A percentile compares a stretch with the other conserved stretches of the same genome.
phyloP scores from a whole-genome alignment of 306 rosid genomes.

The Astragalus glycyphyllos region DNA sequence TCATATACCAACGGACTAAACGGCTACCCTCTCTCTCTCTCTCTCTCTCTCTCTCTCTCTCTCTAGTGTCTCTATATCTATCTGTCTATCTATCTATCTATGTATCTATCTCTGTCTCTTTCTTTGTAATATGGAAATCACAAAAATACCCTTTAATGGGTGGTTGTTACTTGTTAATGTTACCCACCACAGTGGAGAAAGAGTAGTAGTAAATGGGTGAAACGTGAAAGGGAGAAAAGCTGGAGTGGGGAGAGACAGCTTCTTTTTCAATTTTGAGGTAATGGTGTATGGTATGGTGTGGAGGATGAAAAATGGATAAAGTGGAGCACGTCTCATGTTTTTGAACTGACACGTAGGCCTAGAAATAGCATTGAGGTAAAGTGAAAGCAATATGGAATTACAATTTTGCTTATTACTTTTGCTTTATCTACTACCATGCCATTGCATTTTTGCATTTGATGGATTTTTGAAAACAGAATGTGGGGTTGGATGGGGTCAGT shows the following conservation, averaged over 20 bases:
- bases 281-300: neutral
- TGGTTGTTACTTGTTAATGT: no score
- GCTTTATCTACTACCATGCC: neutral
- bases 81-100: conserved; percentile 34
- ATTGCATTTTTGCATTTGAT: neutral
- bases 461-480: neutral
- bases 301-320: neutral
- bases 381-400: conserved; percentile 32
- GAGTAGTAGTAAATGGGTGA: conserved; percentile 38
- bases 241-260: conserved; percentile 15
- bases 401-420: conserved; percentile 20
- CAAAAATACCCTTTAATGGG: conserved; percentile 33
- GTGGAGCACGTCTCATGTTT: neutral
- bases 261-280: conserved; percentile 17
- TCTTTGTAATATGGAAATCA: conserved; percentile 60
- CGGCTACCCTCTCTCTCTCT: conserved; percentile 34
- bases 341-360: neutral
- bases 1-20: conserved; percentile 59
- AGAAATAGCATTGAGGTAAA: conserved; percentile 22
- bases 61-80: neutral
- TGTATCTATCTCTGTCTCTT: conserved; percentile 11
- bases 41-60: conserved; percentile 30
- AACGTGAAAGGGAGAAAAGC: conserved; percentile 43
- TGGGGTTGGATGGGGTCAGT: conserved; percentile 23
- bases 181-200: no score